Evolutionary conservation across 345 rosid species (phyloP), one percentile per base, ranked within the genome.

Genomic region (Eucalyptus virginea): DNA sequence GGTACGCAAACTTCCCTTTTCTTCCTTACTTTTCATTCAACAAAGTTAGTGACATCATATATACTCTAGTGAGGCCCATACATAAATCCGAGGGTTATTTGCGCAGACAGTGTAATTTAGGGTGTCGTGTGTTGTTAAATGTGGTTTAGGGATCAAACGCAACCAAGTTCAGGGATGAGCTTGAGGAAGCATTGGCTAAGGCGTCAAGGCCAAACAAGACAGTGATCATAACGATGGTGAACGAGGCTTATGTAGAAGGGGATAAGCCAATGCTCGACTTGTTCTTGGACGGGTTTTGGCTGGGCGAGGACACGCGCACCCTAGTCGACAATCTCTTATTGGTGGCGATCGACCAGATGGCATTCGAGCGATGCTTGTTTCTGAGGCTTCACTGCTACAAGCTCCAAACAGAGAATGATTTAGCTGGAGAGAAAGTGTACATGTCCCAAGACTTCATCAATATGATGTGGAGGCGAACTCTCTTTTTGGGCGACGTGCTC

Each of bases 401-500:
- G 87, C 91, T 96, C 60, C 93, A 90, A 4, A 93, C 95, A 5
- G 94, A 92, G 2, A 97, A 93, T 10, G 92, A 90, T 92, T 90
- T 89, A 50, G 90, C 65, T 2, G 90, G 90, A 47, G 99, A 97
- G 93, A 91, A 94, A 87, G 87, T 95, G 24, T 97, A 89, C 91
- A 97, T 96, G 98, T 94, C 99, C 1, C 49, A 83, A 4, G 99
- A 92, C 24, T 97, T 96, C 89, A 90, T 96, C 54, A 94, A 93
- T 90, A 95, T 97, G 99, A 97, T 95, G 98, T 96, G 99, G 98
- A 91, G 93, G 8, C 92, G 99, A 52, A 97, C 98, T 28, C 89
- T 60, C 19, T 93, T 97, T 30, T 94, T 97, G 37, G 88, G 90
- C 3, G 93, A 96, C 11, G 96, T 97, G 14, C 98, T 97, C 34